These are phyloP conservation scores for Metschnikowia kofuensis DNA, from an alignment of 805 yeast genomes.

Conservation along the genomic window DNA sequence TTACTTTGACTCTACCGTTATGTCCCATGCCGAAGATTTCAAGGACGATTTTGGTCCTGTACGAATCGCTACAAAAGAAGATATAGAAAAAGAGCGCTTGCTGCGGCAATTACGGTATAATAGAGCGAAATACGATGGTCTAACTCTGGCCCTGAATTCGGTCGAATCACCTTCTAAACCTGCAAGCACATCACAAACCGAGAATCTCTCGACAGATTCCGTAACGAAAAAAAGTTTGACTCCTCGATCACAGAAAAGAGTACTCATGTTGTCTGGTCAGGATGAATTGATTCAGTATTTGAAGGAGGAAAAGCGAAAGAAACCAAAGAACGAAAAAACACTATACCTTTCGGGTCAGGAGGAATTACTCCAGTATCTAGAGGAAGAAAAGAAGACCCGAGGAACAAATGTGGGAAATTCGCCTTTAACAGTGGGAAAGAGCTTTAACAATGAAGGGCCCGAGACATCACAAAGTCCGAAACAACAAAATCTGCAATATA, in stretches of 20 bases:
- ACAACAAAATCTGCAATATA: no score
- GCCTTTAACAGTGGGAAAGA: background rate
- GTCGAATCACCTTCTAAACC: no score
- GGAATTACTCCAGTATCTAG: background rate
- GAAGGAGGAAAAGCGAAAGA: background rate
- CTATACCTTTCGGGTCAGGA: conserved; percentile 3
- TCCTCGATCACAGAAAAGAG: background rate
- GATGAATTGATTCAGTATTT: background rate
- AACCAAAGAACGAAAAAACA: background rate
- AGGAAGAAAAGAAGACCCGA: background rate
- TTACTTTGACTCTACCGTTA: background rate
- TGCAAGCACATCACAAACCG: no score
- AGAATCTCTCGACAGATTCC: no score
- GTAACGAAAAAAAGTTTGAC: background rate
- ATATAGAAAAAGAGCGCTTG: conserved; percentile 1
- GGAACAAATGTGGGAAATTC: background rate
- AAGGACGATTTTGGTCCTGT: conserved; percentile 10
- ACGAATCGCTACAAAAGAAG: conserved; percentile 2
- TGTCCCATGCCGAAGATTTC: conserved; percentile 19
- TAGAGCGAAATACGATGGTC: background rate
- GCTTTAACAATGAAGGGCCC: no score
- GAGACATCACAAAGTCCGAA: no score
- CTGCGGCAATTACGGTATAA: conserved; percentile 2
- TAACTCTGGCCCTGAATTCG: background rate
- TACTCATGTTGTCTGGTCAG: background rate